These are phyloP conservation scores for Verticillium nonalfalfae DNA, from an alignment of 2,329 filamentous ascomycete genomes.

Conservation along the genomic window DNA sequence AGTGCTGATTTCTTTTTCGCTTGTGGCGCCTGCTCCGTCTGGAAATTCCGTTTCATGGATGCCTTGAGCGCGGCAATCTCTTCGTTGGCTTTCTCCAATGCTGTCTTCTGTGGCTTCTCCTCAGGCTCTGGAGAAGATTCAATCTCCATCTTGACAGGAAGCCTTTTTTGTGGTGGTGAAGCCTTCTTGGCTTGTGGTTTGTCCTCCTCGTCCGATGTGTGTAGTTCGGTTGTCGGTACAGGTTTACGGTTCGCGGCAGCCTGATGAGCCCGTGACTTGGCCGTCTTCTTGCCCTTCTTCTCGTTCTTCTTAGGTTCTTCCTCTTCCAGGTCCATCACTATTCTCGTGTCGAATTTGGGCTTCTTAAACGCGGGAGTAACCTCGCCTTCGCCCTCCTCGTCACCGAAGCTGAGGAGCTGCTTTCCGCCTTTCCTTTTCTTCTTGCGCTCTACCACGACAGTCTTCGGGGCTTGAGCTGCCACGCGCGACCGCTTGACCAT, in stretches of 20 bases:
- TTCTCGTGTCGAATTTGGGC: conserved; percentile 70
- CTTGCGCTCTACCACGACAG: conserved; percentile 41
- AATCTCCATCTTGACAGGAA: conserved; percentile 3
- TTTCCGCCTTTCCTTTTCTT: conserved; percentile 72
- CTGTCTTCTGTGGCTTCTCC: conserved; percentile 32
- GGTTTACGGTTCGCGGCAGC: background rate
- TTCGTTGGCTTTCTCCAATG: conserved; percentile 66
- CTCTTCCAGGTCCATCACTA: conserved; percentile 50
- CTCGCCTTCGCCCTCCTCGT: conserved; percentile 57
- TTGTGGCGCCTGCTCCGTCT: conserved; percentile 32
- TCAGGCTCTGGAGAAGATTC: conserved; percentile 28
- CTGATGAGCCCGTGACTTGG: conserved; percentile 15
- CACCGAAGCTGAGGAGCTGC: conserved; percentile 71
- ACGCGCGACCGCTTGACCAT: conserved; percentile 65
- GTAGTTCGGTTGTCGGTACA: background rate
- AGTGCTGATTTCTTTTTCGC: conserved; percentile 62
- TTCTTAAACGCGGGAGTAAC: conserved; percentile 60
- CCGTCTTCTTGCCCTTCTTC: conserved; percentile 14
- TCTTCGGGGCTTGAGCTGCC: conserved; percentile 41
- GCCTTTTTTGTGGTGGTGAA: conserved; percentile 18
- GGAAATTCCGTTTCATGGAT: conserved; percentile 66
- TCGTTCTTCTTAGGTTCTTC: conserved; percentile 20
- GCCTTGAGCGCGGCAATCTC: conserved; percentile 77
- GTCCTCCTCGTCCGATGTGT: background rate
- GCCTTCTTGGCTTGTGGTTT: background rate